phyloP scores from a whole-genome alignment of 2,329 filamentous ascomycete genomes.

The Zymoseptoria passerinii region DNA sequence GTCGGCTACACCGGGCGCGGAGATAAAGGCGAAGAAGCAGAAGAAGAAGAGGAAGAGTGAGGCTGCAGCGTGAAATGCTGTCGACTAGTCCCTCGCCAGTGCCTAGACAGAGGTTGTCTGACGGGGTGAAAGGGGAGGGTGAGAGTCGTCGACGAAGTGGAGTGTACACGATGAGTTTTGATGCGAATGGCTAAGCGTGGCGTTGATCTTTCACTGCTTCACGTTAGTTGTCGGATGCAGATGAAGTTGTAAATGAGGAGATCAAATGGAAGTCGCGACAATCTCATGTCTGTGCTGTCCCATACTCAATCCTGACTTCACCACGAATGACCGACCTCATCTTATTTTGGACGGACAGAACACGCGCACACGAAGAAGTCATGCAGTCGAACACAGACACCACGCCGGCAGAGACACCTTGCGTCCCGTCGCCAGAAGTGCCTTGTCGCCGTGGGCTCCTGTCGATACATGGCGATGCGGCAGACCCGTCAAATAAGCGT shows the following conservation, averaged over 20 bases:
- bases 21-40: background rate
- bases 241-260: background rate
- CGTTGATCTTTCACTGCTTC: background rate
- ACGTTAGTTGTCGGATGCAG: background rate
- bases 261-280: too few relatives aligned
- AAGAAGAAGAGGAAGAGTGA: conserved; percentile 1
- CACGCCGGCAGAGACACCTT: too few relatives aligned
- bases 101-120: background rate
- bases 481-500: too few relatives aligned
- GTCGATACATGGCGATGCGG: too few relatives aligned
- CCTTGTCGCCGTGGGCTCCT: too few relatives aligned
- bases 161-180: background rate
- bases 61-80: background rate
- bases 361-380: too few relatives aligned
- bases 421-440: too few relatives aligned
- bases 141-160: background rate
- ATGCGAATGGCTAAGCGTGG: background rate
- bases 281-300: too few relatives aligned
- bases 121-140: background rate
- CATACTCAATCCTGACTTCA: too few relatives aligned
- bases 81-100: background rate
- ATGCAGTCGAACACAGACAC: too few relatives aligned
- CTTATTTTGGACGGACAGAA: too few relatives aligned
- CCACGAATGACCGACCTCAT: too few relatives aligned
- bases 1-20: background rate